phyloP scores from a whole-genome alignment of 2,329 filamentous ascomycete species.

The Cordyceps fumosorosea region DNA sequence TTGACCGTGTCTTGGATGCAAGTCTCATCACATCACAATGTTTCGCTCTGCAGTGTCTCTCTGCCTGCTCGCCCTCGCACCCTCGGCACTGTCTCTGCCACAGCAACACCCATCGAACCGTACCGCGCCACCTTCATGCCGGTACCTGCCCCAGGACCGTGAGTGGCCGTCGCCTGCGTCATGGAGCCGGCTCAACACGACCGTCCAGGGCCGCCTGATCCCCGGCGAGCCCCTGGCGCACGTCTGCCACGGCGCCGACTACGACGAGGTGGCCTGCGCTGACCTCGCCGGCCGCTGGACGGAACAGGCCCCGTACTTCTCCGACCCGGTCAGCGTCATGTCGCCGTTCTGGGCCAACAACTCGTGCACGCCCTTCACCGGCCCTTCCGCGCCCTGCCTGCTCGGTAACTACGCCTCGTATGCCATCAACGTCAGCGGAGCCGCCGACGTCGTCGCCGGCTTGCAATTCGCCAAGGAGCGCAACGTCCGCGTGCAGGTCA shows the following conservation, averaged over 20 bases:
- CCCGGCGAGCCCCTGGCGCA: slow-evolving; percentile 45
- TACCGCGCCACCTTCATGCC: slow-evolving; percentile 23
- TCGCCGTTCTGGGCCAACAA: slow-evolving; percentile 31
- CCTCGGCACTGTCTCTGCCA: background rate
- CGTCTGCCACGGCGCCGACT: slow-evolving; percentile 43
- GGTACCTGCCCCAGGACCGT: slow-evolving; percentile 43
- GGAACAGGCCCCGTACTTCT: slow-evolving; percentile 16
- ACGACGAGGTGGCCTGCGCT: slow-evolving; percentile 37
- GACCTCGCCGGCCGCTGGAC: slow-evolving; percentile 30
- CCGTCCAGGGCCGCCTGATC: slow-evolving; percentile 44
- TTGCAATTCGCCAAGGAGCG: slow-evolving; percentile 32
- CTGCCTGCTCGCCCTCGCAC: background rate
- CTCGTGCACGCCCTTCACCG: slow-evolving; percentile 31
- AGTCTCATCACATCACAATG: background rate
- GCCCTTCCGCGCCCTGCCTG: slow-evolving; percentile 31
- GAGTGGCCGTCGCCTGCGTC: slow-evolving; percentile 42
- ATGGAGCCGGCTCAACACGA: slow-evolving; percentile 46
- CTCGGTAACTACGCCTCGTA: slow-evolving; percentile 38
- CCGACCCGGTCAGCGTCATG: slow-evolving; percentile 24
- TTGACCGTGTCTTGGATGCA: background rate
- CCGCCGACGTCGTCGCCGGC: slow-evolving; percentile 26
- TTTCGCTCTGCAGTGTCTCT: background rate
- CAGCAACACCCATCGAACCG: background rate
- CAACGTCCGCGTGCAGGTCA: slow-evolving; percentile 30
- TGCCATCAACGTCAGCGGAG: slow-evolving; percentile 27